A percentile compares a stretch with the other conserved stretches of the same genome.
phyloP scores from a whole-genome alignment of 2,329 filamentous ascomycete species.

The Aspergillus brunneoviolaceus region DNA sequence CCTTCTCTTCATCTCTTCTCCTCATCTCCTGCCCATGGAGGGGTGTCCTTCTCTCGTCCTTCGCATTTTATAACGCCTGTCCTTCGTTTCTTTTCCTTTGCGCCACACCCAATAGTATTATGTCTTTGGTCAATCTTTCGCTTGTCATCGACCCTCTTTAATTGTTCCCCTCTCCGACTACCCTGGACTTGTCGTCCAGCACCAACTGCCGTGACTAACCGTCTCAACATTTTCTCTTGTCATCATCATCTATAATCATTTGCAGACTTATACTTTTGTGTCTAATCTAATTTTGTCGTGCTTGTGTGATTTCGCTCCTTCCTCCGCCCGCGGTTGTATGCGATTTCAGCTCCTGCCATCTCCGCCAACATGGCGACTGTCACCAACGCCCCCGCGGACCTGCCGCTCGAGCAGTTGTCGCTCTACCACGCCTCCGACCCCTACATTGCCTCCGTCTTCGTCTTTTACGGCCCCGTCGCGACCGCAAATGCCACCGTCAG shows the following conservation, averaged over 20 bases:
- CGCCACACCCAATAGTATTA: conserved; percentile 16
- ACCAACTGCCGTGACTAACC: conserved; percentile 6
- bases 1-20: not conserved
- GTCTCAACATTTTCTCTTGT: conserved; percentile 1
- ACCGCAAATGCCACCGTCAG: conserved; percentile 83
- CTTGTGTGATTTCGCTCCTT: not conserved
- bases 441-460: conserved; percentile 73
- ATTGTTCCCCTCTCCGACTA: conserved; percentile 11
- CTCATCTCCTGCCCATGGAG: conserved; percentile 20
- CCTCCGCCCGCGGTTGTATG: conserved; percentile 12
- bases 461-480: conserved; percentile 90
- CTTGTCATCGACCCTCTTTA: conserved; percentile 12
- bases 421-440: conserved; percentile 90
- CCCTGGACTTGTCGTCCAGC: conserved; percentile 5
- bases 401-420: conserved; percentile 77
- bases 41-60: conserved; percentile 19
- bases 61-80: conserved; percentile 20
- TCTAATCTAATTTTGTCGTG: conserved; percentile 9
- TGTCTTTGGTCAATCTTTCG: conserved; percentile 12
- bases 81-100: conserved; percentile 17
- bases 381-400: conserved; percentile 69
- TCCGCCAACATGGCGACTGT: conserved; percentile 72
- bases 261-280: not conserved
- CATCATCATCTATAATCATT: not conserved
- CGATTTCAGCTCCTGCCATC: conserved; percentile 8